Evolutionary conservation across 352 stramenopile genomes (phyloP).

Genomic region (Globisporangium sylvaticum): DNA sequence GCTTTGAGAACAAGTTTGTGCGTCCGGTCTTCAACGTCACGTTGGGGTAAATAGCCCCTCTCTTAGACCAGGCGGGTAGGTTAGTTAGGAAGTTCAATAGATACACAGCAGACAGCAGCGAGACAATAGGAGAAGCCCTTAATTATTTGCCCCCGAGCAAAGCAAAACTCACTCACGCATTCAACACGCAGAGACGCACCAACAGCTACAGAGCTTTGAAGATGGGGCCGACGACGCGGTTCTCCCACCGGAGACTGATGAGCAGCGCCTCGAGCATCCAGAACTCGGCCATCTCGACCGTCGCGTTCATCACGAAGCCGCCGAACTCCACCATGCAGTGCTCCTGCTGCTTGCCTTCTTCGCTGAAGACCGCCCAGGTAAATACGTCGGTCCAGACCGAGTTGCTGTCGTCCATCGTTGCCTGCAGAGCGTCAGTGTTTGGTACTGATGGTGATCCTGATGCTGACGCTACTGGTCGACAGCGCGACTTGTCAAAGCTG

Average conservation of each 20-base stretch:
- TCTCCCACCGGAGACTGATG: constrained; percentile 19
- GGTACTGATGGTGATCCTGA: neutral
- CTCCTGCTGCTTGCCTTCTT: constrained; percentile 2
- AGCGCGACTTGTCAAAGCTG: constrained; percentile 4
- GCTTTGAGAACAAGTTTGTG: constrained; percentile 34
- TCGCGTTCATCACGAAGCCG: constrained; percentile 7
- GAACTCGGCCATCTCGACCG: constrained; percentile 10
- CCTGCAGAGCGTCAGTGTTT: neutral
- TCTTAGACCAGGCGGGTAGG: neutral
- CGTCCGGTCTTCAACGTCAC: constrained; percentile 25
- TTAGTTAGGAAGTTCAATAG: neutral
- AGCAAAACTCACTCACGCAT: neutral
- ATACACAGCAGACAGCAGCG: neutral
- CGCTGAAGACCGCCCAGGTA: constrained; percentile 16
- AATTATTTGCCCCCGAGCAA: neutral
- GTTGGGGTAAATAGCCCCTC: neutral
- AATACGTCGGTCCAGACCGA: constrained; percentile 16
- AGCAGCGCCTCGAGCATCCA: constrained; percentile 20
- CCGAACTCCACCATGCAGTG: constrained; percentile 15
- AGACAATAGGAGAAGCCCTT: neutral
- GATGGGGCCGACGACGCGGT: constrained; percentile 8
- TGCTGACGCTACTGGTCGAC: neutral
- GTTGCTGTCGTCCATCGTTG: neutral
- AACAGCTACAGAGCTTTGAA: constrained; percentile 5
- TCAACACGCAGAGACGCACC: neutral